Evolutionary conservation across 345 rosid genomes (phyloP), one percentile per base, ranked within the genome.

Genomic region (Cardiospermum halicacabum): DNA sequence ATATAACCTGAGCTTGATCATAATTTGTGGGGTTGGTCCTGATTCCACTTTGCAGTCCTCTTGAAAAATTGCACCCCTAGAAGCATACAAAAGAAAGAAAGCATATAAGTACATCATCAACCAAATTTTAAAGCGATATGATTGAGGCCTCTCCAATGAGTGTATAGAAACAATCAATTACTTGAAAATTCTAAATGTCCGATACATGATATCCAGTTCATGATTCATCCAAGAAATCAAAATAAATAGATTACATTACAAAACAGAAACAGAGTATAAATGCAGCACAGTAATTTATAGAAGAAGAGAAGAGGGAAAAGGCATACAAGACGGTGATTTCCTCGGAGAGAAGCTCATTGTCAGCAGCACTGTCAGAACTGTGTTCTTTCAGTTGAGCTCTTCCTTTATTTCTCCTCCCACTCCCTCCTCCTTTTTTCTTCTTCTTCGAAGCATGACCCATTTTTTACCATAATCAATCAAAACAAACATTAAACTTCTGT

Each of bases 241-340:
- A 26, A 5, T 47, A 18, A n/a, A 47, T 11, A 21, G 19, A 47
- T 47, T 47, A 21, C 51, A 47, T 16, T 47, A 47, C 19, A 18
- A 47, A 47, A 11, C 51, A 9, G 19, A 47, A 5, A 45, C n/a
- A 6, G 19, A 7, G 8, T 45, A 18, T 3, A 45, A n/a, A n/a
- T n/a, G n/a, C n/a, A n/a, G n/a, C 18, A 45, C 10, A 16, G 8
- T 19, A 18, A 27, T 2, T 3, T 19, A 34, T n/a, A 39, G 16
- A 19, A 19, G 25, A 32, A 10, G 51, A 18, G 34, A 59, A 37
- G 24, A 26, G 13, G 4, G 31, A 25, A 28, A 16, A n/a, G 40
- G 72, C 85, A 79, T 82, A 93, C 98, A 93, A 80, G 79, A 94
- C 98, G 55, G 98, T 93, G 78, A 90, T 88, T 69, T 93, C 98